A percentile compares a stretch with the other conserved stretches of the same genome.
phyloP scores from a whole-genome alignment of 495 filamentous ascomycete species.

The Rhizodiscina lignyota region DNA sequence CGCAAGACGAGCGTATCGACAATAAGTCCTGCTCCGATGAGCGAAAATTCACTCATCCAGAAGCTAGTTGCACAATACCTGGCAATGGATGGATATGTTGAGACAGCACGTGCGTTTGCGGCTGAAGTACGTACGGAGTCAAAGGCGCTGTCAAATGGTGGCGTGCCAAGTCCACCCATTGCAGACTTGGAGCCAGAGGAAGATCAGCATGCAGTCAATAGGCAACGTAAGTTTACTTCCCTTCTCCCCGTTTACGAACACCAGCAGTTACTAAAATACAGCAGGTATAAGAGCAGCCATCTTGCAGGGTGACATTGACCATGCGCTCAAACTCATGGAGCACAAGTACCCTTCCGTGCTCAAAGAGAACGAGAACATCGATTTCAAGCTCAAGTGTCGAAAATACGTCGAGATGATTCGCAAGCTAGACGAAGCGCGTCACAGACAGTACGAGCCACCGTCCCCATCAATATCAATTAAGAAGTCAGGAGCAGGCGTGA shows the following conservation, averaged over 20 bases:
- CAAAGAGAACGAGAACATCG: conserved; percentile 68
- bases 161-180: conserved; percentile 25
- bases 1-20: conserved; percentile 29
- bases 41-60: conserved; percentile 67
- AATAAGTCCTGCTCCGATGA: conserved; percentile 46
- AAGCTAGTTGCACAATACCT: conserved; percentile 75
- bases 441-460: conserved; percentile 28
- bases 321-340: conserved; percentile 65
- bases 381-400: conserved; percentile 77
- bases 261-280: background rate
- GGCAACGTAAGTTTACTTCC: conserved; percentile 49
- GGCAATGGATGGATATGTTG: conserved; percentile 92
- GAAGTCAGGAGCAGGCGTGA: background rate
- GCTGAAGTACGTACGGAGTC: conserved; percentile 65
- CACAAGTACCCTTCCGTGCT: conserved; percentile 69
- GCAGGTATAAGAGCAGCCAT: conserved; percentile 76
- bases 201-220: conserved; percentile 71
- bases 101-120: conserved; percentile 77
- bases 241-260: background rate
- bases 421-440: conserved; percentile 55
- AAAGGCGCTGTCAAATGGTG: conserved; percentile 32
- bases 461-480: conserved; percentile 15
- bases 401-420: conserved; percentile 97
- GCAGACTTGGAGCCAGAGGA: conserved; percentile 60
- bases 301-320: conserved; percentile 85